These are phyloP conservation scores for Pichia exigua DNA, from an alignment of 805 yeast genomes.

Conservation along the genomic window DNA sequence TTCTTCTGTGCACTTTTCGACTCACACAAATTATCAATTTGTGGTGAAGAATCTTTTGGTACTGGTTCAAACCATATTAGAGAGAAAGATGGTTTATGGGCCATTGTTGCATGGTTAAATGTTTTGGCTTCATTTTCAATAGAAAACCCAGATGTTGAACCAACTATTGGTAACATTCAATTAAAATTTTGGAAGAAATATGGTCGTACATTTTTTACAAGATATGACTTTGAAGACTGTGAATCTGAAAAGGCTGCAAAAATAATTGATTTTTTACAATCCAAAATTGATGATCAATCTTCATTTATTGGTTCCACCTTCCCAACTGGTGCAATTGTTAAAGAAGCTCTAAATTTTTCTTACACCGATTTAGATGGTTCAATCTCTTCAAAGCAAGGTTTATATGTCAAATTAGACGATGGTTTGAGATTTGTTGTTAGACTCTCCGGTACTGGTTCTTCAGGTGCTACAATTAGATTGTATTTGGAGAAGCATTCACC, in stretches of 20 bases:
- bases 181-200: constrained; percentile 80
- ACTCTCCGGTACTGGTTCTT: constrained; percentile 93
- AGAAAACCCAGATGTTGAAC: constrained; percentile 39
- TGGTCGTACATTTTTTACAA: constrained; percentile 95
- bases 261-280: constrained; percentile 48
- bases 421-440: constrained; percentile 86
- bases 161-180: constrained; percentile 73
- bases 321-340: constrained; percentile 39
- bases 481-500: constrained; percentile 77
- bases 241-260: constrained; percentile 64
- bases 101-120: constrained; percentile 93
- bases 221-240: constrained; percentile 89
- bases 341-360: constrained; percentile 79
- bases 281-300: constrained; percentile 27
- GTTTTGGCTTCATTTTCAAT: constrained; percentile 76
- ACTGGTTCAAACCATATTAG: constrained; percentile 97
- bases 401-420: constrained; percentile 69
- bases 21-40: constrained; percentile 84
- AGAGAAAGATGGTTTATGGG: constrained; percentile 98
- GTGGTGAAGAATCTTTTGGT: constrained; percentile 98
- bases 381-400: constrained; percentile 81
- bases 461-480: constrained; percentile 93
- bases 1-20: constrained; percentile 94
- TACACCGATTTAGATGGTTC: constrained; percentile 95
- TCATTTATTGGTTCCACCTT: constrained; percentile 45